These are phyloP conservation scores for Nothophoma quercina DNA, from an alignment of 2,329 filamentous ascomycete genomes.

Conservation along the genomic window DNA sequence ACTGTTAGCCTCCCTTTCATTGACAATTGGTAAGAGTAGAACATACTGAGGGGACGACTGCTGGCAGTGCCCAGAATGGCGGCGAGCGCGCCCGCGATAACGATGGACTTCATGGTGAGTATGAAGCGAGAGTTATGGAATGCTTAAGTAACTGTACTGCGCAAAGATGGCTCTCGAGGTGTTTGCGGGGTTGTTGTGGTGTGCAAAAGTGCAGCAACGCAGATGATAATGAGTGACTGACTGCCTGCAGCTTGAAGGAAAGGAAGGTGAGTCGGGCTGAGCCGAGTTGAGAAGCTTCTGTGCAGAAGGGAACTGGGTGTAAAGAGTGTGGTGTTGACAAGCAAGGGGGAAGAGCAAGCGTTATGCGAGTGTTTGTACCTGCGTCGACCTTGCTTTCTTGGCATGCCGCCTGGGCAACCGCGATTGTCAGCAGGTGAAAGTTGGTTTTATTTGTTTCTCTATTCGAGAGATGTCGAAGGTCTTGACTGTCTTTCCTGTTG, in stretches of 20 bases:
- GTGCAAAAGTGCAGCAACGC: slow-evolving; percentile 8
- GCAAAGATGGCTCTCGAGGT: slow-evolving; percentile 23
- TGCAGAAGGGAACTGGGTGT: slow-evolving; percentile 20
- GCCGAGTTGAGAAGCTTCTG: slow-evolving; percentile 27
- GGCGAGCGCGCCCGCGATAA: slow-evolving; percentile 47
- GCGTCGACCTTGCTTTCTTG: slow-evolving; percentile 24
- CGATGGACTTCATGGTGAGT: slow-evolving; percentile 55
- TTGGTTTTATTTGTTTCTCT: background rate
- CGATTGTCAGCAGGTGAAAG: slow-evolving; percentile 19
- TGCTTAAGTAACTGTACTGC: slow-evolving; percentile 30
- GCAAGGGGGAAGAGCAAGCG: slow-evolving; percentile 21
- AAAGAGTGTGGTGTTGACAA: slow-evolving; percentile 31
- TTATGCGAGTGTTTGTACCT: slow-evolving; percentile 22
- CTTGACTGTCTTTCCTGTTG: background rate
- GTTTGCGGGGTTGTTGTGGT: slow-evolving; percentile 12
- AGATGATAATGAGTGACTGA: slow-evolving; percentile 32
- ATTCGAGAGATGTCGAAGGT: background rate
- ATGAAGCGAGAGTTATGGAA: slow-evolving; percentile 43
- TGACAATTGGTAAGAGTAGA: background rate
- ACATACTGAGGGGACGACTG: slow-evolving; percentile 53
- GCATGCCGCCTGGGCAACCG: slow-evolving; percentile 21
- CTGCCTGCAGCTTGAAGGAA: slow-evolving; percentile 32
- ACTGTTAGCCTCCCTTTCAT: slow-evolving; percentile 16
- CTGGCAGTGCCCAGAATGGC: slow-evolving; percentile 53
- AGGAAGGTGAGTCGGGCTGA: slow-evolving; percentile 28